Evolutionary conservation across 2,329 filamentous ascomycete genomes (phyloP).

Genomic region (Aulographum hederae): DNA sequence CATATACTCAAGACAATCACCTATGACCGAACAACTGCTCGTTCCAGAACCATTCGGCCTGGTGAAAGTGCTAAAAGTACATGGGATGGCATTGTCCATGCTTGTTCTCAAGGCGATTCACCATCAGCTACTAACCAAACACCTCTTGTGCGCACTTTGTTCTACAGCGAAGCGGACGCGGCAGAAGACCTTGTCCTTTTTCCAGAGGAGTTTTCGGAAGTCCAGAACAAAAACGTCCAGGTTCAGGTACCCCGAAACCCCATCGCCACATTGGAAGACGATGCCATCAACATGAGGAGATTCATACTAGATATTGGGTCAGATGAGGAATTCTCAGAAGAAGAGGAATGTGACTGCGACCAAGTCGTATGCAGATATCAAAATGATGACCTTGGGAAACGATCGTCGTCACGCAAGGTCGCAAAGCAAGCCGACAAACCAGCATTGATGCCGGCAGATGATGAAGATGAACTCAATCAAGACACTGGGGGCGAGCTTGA

Average conservation of each 20-base stretch:
- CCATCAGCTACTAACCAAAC: too few relatives aligned
- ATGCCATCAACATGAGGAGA: conserved; percentile 6
- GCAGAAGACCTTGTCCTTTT: conserved; percentile 24
- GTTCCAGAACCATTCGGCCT: too few relatives aligned
- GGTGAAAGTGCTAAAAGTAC: too few relatives aligned
- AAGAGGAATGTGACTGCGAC: conserved; percentile 1
- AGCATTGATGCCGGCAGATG: too few relatives aligned
- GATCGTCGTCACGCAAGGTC: too few relatives aligned
- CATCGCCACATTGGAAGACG: conserved; percentile 9
- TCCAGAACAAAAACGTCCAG: neutral
- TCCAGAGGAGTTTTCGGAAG: conserved; percentile 13
- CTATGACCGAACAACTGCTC: too few relatives aligned
- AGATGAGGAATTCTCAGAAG: conserved; percentile 12
- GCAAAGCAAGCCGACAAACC: too few relatives aligned
- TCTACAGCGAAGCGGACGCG: conserved; percentile 23
- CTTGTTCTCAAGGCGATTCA: too few relatives aligned
- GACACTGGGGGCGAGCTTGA: neutral
- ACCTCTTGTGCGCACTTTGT: too few relatives aligned
- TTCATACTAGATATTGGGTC: conserved; percentile 10
- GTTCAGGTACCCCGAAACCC: neutral
- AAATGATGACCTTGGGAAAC: neutral
- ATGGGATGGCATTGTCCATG: too few relatives aligned
- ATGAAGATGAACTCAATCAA: neutral
- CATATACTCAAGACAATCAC: conserved; percentile 20
- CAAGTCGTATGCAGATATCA: neutral